Evolutionary conservation across 495 filamentous ascomycete species (phyloP).

Genomic region (Lophiostoma macrostomum): DNA sequence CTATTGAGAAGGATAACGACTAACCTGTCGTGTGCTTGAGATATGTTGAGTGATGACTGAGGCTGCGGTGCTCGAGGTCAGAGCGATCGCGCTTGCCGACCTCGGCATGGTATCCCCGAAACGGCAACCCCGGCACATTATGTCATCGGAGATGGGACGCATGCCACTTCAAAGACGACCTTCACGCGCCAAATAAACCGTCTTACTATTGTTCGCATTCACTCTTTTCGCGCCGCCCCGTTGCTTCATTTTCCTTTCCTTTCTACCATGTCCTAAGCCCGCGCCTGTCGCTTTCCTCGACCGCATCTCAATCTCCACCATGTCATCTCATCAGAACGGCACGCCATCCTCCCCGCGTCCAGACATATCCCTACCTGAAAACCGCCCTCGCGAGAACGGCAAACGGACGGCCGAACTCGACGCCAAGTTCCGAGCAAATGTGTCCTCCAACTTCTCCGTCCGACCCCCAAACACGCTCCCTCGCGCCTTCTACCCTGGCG

Average conservation of each 20-base stretch:
- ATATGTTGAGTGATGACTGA: too few species aligned
- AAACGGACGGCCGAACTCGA: constrained; percentile 28
- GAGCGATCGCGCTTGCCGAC: too few species aligned
- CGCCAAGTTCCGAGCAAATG: constrained; percentile 22
- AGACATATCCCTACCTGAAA: constrained; percentile 30
- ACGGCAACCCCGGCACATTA: too few species aligned
- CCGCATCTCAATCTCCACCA: neutral
- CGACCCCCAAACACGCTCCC: constrained; percentile 1
- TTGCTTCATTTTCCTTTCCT: neutral
- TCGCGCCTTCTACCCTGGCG: constrained; percentile 31
- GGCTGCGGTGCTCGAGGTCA: too few species aligned
- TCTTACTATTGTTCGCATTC: constrained; percentile 23
- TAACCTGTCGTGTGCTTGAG: too few species aligned
- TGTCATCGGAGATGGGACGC: too few species aligned
- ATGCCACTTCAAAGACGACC: neutral
- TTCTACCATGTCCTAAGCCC: constrained; percentile 2
- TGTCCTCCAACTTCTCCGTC: constrained; percentile 18
- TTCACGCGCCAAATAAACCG: constrained; percentile 1
- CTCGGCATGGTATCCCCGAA: too few species aligned
- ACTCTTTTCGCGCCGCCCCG: neutral
- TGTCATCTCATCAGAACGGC: constrained; percentile 4
- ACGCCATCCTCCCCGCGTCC: constrained; percentile 18
- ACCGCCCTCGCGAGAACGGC: constrained; percentile 16
- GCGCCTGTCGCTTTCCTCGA: neutral
- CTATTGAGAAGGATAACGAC: too few species aligned